Percentiles rank a stretch among this genome's conserved stretches.
Conservation (phyloP, 768 basidiomycete species). For the Suillus tomentosus region DNA sequence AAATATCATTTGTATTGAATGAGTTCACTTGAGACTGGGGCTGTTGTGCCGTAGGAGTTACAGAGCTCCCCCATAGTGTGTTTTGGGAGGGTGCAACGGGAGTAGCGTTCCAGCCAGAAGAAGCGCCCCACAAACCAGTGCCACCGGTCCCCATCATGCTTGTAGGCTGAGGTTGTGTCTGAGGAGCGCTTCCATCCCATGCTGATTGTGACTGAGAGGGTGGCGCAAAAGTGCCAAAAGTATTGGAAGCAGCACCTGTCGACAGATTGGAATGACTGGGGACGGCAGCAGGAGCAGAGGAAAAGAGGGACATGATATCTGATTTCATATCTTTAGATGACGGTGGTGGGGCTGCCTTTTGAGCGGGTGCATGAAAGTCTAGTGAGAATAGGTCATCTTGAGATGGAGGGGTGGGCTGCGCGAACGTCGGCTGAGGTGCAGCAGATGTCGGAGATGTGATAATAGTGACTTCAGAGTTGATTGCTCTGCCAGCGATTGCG, state of each 20-base stretch:
- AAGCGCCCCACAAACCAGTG: slow-evolving; percentile 64
- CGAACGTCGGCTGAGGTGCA: slow-evolving; percentile 20
- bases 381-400: slow-evolving; percentile 78
- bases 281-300: slow-evolving; percentile 38
- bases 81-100: slow-evolving; percentile 28
- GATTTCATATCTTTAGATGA: slow-evolving; percentile 76
- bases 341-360: slow-evolving; percentile 30
- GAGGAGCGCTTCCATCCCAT: slow-evolving; percentile 32
- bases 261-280: slow-evolving; percentile 20
- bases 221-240: slow-evolving; percentile 41
- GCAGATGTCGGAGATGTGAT: slow-evolving; percentile 14
- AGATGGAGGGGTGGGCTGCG: slow-evolving; percentile 36
- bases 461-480: slow-evolving; percentile 15
- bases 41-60: slow-evolving; percentile 18
- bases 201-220: slow-evolving; percentile 23
- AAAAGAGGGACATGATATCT: slow-evolving; percentile 84
- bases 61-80: slow-evolving; percentile 38
- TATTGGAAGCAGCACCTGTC: slow-evolving; percentile 27
- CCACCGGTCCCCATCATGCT: slow-evolving; percentile 60
- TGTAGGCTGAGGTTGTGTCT: slow-evolving; percentile 34
- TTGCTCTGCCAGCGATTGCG: slow-evolving; percentile 41
- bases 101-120: slow-evolving; percentile 60
- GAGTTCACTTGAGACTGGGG: slow-evolving; percentile 27
- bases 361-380: slow-evolving; percentile 72
- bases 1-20: slow-evolving; percentile 55